A percentile compares a stretch with the other conserved stretches of the same genome.
Conservation (phyloP, 257 asterid genomes). For the Paraleonurus japonicus region DNA sequence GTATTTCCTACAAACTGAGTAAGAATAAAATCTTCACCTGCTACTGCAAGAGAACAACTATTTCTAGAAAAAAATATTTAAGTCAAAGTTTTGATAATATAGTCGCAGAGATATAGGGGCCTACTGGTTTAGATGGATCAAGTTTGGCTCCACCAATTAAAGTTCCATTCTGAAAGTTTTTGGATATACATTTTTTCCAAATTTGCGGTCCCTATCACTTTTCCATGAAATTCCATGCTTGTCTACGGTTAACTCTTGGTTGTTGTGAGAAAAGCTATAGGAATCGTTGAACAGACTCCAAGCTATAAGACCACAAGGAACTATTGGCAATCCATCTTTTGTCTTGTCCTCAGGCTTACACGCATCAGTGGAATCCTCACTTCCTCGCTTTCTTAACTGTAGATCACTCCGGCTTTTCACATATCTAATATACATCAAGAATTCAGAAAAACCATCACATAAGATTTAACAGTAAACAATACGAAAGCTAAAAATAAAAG, state of each 20-base stretch:
- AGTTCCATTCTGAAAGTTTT: slow-evolving; percentile 71
- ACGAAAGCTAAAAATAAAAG: background rate
- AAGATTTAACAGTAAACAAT: background rate
- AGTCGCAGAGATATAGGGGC: slow-evolving; percentile 25
- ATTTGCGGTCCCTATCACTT: slow-evolving; percentile 92
- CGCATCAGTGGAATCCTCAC: slow-evolving; percentile 32
- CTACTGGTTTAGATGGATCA: slow-evolving; percentile 53
- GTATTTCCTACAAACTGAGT: slow-evolving; percentile 8
- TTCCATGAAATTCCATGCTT: slow-evolving; percentile 80
- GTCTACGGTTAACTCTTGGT: slow-evolving; percentile 54
- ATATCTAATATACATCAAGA: slow-evolving; percentile 45
- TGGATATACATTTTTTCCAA: slow-evolving; percentile 79
- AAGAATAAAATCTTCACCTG: slow-evolving; percentile 1
- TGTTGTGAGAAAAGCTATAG: slow-evolving; percentile 50
- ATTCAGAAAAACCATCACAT: background rate
- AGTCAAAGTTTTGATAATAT: background rate
- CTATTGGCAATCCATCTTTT: slow-evolving; percentile 49
- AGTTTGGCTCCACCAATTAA: slow-evolving; percentile 72
- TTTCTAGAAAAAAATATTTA: background rate
- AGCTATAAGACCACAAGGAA: slow-evolving; percentile 98
- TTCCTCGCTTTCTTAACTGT: slow-evolving; percentile 55
- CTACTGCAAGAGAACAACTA: slow-evolving; percentile 1
- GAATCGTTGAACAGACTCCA: slow-evolving; percentile 99
- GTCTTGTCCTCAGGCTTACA: slow-evolving; percentile 77
- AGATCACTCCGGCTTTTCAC: slow-evolving; percentile 96